A percentile compares a stretch with the other conserved stretches of the same genome.
These are phyloP conservation scores for Withania somnifera DNA, from an alignment of 305 asterid genomes.

Conservation along the genomic window DNA sequence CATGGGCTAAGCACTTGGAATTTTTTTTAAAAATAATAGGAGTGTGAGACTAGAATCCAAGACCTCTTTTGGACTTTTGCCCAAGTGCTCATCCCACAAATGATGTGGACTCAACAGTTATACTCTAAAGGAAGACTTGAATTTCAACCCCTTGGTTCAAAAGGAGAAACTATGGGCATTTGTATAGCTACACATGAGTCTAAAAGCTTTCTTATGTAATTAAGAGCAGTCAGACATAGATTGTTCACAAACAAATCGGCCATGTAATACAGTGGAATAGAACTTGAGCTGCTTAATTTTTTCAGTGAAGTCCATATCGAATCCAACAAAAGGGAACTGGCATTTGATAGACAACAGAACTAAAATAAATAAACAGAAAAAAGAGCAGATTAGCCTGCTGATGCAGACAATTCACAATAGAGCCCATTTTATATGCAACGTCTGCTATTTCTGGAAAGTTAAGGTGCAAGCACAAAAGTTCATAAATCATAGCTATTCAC, in stretches of 20 bases:
- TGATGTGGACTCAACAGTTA: background rate
- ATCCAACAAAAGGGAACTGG: background rate
- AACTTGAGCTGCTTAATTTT: background rate
- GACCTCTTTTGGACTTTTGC: background rate
- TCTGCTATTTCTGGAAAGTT: background rate
- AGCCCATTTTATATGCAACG: background rate
- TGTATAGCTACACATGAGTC: background rate
- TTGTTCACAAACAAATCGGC: background rate
- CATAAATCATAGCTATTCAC: conserved; percentile 25
- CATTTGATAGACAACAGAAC: background rate
- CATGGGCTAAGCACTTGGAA: background rate
- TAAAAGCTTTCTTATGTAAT: background rate
- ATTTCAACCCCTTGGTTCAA: background rate
- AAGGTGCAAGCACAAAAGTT: background rate
- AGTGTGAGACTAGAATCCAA: background rate
- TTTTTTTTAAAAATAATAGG: background rate
- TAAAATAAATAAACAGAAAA: background rate
- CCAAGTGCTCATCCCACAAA: background rate
- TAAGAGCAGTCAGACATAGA: background rate
- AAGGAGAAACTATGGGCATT: background rate
- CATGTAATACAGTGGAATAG: background rate
- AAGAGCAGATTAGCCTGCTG: background rate
- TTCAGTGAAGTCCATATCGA: background rate
- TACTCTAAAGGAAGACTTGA: background rate
- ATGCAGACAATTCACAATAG: background rate